Evolutionary conservation across 352 stramenopile genomes (phyloP).

Genomic region (Phytophthora foliorum): DNA sequence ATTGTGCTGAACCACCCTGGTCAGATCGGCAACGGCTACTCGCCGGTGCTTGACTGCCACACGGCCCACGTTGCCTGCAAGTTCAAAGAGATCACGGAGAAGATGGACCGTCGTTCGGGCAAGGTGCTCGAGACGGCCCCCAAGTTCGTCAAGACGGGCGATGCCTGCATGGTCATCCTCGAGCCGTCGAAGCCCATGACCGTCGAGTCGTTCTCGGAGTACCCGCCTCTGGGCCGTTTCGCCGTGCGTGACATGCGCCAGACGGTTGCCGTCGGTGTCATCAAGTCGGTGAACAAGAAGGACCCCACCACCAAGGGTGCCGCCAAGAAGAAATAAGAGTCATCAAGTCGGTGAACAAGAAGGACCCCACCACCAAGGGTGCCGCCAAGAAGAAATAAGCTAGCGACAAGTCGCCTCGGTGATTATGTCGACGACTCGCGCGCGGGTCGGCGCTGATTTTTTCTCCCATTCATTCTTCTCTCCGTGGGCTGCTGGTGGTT

Average conservation of each 20-base stretch:
- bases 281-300: constrained; percentile 28
- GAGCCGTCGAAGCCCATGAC: constrained; percentile 95
- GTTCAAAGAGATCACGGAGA: constrained; percentile 95
- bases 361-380: constrained; percentile 55
- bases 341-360: constrained; percentile 96
- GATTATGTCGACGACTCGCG: constrained; percentile 32
- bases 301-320: constrained; percentile 9
- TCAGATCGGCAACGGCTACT: constrained; percentile 95
- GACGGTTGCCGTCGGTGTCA: constrained; percentile 95
- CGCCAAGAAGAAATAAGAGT: constrained; percentile 72
- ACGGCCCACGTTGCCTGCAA: constrained; percentile 97
- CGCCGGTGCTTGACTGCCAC: constrained; percentile 97
- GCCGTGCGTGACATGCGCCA: constrained; percentile 97
- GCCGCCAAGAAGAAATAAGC: constrained; percentile 41
- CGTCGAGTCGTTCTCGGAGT: constrained; percentile 98
- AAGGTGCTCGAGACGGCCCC: constrained; percentile 96
- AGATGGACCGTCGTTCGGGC: constrained; percentile 97
- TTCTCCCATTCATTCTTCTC: constrained; percentile 37
- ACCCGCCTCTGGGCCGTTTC: constrained; percentile 96
- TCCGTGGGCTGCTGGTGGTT: constrained; percentile 34
- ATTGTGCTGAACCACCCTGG: constrained; percentile 97
- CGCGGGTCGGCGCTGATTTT: constrained; percentile 21
- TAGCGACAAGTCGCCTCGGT: constrained; percentile 29
- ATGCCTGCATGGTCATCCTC: constrained; percentile 97
- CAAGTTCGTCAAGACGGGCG: constrained; percentile 95